Conservation (phyloP, 352 stramenopile species). For the Phytophthora tentaculata region DNA sequence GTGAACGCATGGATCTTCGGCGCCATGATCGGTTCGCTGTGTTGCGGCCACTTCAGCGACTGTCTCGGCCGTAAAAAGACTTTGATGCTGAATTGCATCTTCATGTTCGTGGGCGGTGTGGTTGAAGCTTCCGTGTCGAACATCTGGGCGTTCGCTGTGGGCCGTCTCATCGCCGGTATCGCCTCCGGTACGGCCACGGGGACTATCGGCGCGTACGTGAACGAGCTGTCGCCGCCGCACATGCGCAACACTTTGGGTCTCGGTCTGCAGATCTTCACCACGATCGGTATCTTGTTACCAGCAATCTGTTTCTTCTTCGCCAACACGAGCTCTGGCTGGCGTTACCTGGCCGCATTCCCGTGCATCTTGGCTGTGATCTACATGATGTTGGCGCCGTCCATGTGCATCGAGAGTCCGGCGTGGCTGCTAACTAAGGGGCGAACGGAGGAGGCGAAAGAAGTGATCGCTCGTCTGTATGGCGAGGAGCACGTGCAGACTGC, state of each 20-base stretch:
- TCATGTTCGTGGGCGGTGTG: constrained; percentile 49
- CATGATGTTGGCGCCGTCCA: constrained; percentile 21
- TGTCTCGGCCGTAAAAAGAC: constrained; percentile 25
- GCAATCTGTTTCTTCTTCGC: constrained; percentile 31
- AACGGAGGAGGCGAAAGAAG: constrained; percentile 27
- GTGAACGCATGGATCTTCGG: constrained; percentile 37
- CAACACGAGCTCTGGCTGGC: constrained; percentile 32
- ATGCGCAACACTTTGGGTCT: constrained; percentile 47
- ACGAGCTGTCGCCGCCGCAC: constrained; percentile 8
- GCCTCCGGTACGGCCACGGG: constrained; percentile 47
- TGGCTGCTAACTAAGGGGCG: constrained; percentile 54
- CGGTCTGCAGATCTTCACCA: constrained; percentile 52
- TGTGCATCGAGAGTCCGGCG: constrained; percentile 35
- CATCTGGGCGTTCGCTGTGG: constrained; percentile 28
- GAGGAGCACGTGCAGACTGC: constrained; percentile 37
- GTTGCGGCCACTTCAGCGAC: constrained; percentile 32
- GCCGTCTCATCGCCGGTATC: constrained; percentile 35
- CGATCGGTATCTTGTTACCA: constrained; percentile 39
- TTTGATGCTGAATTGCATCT: constrained; percentile 36
- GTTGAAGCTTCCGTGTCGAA: constrained; percentile 21
- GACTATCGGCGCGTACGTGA: constrained; percentile 42
- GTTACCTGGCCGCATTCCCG: constrained; percentile 31
- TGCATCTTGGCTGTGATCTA: constrained; percentile 20
- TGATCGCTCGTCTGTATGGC: constrained; percentile 41
- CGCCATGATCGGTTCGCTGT: constrained; percentile 30